Evolutionary conservation across 2,329 filamentous ascomycete genomes (phyloP), one percentile per base, ranked within the genome.

Genomic region (Botrytis cinerea): DNA sequence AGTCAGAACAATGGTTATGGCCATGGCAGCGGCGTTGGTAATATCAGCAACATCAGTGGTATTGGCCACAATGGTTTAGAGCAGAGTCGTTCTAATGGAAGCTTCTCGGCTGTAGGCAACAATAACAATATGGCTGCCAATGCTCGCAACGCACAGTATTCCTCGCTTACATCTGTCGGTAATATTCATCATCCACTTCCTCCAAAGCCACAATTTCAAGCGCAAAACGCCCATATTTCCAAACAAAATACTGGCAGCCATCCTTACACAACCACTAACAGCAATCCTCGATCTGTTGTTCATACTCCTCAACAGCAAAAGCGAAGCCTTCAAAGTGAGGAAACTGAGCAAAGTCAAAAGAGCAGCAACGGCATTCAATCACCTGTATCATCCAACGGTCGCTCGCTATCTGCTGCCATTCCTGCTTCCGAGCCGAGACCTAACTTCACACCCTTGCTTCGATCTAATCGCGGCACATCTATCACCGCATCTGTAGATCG

Each of bases 401-500:
- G 22, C 28, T 32, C 68, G 40, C 40, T 28, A 20, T 72, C 38
- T 59, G 63, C 54, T 60, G 73, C n/a, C 14, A 57, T 57, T 57
- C n/a, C 77, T 32, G 76, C 75, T 51, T 77, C 77, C 40, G 64
- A 71, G 38, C 51, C 74, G 25, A 75, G 72, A 38, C 62, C 71
- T 4, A 69, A 64, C 10, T 67, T 72, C 16, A 78, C 77, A 48
- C 77, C 75, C 28, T 63, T 68, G 35, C 74, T 79, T 59, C 76
- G 77, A 66, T 76, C 76, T 46, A 71, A 74, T 45, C 75, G 73
- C 67, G 76, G 78, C 8, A 75, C 77, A 40, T 68, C 74, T 4
- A 73, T 78, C 35, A 28, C 71, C 25, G 48, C 71, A 38, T 72
- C 43, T 32, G 75, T 75, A 28, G 77, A 76, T 38, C 74, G 76